Base-by-base conservation (phyloP, 768 basidiomycete genomes). In the Calocybe indica region DNA sequence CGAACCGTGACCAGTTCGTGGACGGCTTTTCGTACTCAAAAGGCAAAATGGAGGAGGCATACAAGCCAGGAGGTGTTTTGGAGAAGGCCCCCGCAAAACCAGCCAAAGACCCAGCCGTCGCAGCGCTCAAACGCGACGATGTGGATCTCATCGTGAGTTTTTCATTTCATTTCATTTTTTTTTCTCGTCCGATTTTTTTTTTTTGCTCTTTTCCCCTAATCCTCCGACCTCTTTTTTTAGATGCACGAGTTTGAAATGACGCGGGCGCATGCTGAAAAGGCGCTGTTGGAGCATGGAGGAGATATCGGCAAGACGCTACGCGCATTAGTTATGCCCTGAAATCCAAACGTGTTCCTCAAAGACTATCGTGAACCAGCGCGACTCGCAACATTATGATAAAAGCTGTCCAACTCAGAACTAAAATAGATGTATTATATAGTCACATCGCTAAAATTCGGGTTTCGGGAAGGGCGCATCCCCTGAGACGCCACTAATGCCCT, bases 11-110 rank as follows among this genome's bases (percentile, higher is more conserved):
- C 15, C 55, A 85, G 83, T 85, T 79, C 57, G 65, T 62, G 13
- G 85, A 87, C 57, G 85, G 85, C 6, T 76, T 76, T 45, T 72
- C 82, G 7, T 87, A 84, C 56, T 79, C 78, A 22, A 87, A 85
- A 60, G 68, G 72, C 44, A 80, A 79, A 58, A 69, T 87, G 64
- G 82, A 83, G 52, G 81, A 83, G 46, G 82, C 79, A 6, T 80
- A 78, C 56, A 71, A 73, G 12, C 49, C 69, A n/a, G 75, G 79
- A 6, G 76, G 74, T 0, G 59, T 83, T 40, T 68, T 85, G 34
- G 82, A 84, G 37, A 80, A 75, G 51, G 63, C 75, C 1, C 73
- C 74, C n/a, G 53, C 63, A 3, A 83, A 80, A 52, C 52, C 70
- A 3, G 49, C 66, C 5, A 78, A 77, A 50, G 75, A 78, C 15